Evolutionary conservation across 1,284 basidiomycete genomes (phyloP).

Genomic region (Ganoderma sinense): DNA sequence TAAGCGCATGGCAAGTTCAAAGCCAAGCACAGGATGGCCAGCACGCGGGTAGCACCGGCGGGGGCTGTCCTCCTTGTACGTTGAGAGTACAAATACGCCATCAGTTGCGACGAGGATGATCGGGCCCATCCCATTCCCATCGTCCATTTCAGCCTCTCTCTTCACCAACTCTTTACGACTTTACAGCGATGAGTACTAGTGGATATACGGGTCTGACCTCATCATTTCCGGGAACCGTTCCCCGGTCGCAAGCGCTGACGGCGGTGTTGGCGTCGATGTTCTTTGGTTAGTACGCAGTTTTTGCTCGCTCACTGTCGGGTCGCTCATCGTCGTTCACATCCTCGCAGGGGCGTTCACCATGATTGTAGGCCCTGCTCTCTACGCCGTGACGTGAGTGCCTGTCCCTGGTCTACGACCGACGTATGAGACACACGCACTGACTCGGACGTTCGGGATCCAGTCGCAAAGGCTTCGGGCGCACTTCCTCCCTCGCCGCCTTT

Average conservation of each 20-base stretch:
- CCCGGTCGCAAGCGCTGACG: background rate
- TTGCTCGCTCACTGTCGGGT: background rate
- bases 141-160: no score
- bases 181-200: no score
- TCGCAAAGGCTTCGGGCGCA: constrained; percentile 3
- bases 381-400: background rate
- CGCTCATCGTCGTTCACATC: background rate
- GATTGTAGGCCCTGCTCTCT: background rate
- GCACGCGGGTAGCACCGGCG: no score
- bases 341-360: background rate
- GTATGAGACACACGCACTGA: background rate
- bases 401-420: background rate
- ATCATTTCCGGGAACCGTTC: constrained; percentile 1
- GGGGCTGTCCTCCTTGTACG: no score
- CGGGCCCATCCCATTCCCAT: no score
- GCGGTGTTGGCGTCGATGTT: background rate
- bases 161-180: no score
- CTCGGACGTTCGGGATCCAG: background rate
- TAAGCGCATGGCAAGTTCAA: no score
- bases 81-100: no score
- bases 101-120: no score
- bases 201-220: background rate
- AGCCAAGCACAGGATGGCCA: no score
- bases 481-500: background rate
- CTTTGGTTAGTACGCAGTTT: background rate